Evolutionary conservation across 192 early-diverging fungal genomes (phyloP).

Genomic region (Entomortierella lignicola): DNA sequence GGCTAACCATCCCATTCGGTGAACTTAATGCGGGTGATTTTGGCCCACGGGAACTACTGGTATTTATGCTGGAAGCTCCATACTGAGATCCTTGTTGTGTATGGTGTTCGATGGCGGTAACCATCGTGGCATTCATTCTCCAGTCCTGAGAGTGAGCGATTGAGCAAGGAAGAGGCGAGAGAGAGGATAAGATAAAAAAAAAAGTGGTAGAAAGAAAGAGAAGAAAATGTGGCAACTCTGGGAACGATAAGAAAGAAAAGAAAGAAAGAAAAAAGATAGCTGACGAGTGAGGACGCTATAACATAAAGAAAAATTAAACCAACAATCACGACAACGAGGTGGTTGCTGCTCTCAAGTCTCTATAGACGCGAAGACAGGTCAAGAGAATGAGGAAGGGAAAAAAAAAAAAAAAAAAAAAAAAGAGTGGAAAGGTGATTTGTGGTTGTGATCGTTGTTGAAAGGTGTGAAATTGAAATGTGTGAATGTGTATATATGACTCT

Average conservation of each 20-base stretch:
- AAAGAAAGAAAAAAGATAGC: background rate
- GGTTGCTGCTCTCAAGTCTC: too few species aligned
- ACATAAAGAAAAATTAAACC: too few species aligned
- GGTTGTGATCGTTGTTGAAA: too few species aligned
- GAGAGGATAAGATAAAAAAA: background rate
- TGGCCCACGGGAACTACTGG: slow-evolving; percentile 9
- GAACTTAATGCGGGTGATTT: slow-evolving; percentile 29
- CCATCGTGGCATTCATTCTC: slow-evolving; percentile 54
- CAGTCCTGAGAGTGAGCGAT: slow-evolving; percentile 15
- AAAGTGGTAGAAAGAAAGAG: too few species aligned
- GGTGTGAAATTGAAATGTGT: too few species aligned
- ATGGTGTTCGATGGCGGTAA: slow-evolving; percentile 54
- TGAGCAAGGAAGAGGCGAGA: background rate
- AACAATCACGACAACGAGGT: too few species aligned
- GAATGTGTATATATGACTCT: too few species aligned
- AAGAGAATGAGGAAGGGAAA: too few species aligned
- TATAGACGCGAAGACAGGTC: too few species aligned
- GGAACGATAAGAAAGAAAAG: background rate
- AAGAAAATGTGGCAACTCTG: too few species aligned
- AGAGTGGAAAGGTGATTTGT: too few species aligned
- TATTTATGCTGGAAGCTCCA: slow-evolving; percentile 16
- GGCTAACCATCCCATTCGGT: slow-evolving; percentile 32
- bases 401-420: too few species aligned
- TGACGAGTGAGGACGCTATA: background rate
- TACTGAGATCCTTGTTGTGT: slow-evolving; percentile 38